These are phyloP conservation scores for Eucalyptus lansdowneana DNA, from an alignment of 345 rosid genomes.

Conservation along the genomic window DNA sequence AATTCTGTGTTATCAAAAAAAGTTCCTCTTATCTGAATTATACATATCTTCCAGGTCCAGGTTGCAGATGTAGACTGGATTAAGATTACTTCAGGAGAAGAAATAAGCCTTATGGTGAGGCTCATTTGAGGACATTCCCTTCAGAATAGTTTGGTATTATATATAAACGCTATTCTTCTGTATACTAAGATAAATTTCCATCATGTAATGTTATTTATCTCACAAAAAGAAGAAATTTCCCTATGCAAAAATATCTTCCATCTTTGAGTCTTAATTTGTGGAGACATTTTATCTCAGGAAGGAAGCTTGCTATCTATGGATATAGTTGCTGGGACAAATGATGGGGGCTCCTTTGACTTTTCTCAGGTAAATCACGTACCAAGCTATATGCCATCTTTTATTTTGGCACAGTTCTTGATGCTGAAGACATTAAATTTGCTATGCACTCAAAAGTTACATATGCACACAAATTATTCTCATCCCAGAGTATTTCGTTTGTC, in stretches of 20 bases:
- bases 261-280: not conserved
- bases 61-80: constrained; percentile 95
- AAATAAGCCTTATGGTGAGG: constrained; percentile 74
- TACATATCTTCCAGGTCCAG: constrained; percentile 47
- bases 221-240: not conserved
- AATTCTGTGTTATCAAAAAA: not conserved
- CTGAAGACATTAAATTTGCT: not conserved
- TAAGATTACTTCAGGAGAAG: constrained; percentile 61
- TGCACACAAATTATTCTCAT: not conserved
- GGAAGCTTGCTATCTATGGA: constrained; percentile 45
- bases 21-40: not conserved
- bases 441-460: not conserved
- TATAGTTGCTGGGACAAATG: constrained; percentile 57
- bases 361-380: constrained; percentile 44
- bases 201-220: not conserved
- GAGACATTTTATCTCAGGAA: constrained; percentile 42
- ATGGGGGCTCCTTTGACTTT: constrained; percentile 61
- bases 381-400: not conserved
- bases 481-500: not conserved
- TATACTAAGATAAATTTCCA: not conserved
- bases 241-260: not conserved
- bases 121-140: not conserved
- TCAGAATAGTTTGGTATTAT: not conserved
- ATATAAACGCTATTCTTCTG: not conserved
- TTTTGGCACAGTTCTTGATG: not conserved